Evolutionary conservation across 768 basidiomycete species (phyloP), one percentile per base, ranked within the genome.

Genomic region (Suillus weaverae): DNA sequence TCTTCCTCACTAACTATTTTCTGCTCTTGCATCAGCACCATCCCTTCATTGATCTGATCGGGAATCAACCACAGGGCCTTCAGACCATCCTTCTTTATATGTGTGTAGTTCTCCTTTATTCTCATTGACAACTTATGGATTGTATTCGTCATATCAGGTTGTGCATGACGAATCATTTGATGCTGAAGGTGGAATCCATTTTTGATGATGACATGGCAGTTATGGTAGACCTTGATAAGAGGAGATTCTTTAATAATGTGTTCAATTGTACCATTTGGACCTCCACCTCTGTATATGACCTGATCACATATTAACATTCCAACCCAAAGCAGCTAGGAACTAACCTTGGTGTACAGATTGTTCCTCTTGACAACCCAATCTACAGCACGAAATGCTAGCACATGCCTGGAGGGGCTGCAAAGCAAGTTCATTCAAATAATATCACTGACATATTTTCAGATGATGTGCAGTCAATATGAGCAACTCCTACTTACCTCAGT

Each of bases 271-370:
- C 56, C 22, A 39, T 68, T 65, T 6, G 64, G 54, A 18, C 62
- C 62, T 22, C 10, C 38, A 5, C 54, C 62, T 39, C n/a, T 11
- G 30, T 41, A 62, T 36, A 53, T 64, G 18, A 62, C 62, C 62
- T 62, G 20, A 7, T 41, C 4, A 3, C 41, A 18, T n/a, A 41
- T 41, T 6, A 41, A 18, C 2, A 16, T 41, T 41, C 16, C 6
- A 18, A 18, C 41, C 10, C 14, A 2, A 41, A 41, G 5, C 41
- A 41, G 41, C 18, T 18, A 41, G 44, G 11, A 5, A 30, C 72
- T 64, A 14, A 80, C 80, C 71, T 79, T 79, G 10, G 70, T 73
- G 22, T 71, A 76, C 1, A 77, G 67, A 60, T 79, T 78, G 32
- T 74, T 68, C 0, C 68, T 64, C 59, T 79, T 77, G n/a, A 76